Percentiles rank a stretch among this genome's conserved stretches.
These are phyloP conservation scores for Diaporthe aspalathi DNA, from an alignment of 2,329 filamentous ascomycete species.

Conservation along the genomic window DNA sequence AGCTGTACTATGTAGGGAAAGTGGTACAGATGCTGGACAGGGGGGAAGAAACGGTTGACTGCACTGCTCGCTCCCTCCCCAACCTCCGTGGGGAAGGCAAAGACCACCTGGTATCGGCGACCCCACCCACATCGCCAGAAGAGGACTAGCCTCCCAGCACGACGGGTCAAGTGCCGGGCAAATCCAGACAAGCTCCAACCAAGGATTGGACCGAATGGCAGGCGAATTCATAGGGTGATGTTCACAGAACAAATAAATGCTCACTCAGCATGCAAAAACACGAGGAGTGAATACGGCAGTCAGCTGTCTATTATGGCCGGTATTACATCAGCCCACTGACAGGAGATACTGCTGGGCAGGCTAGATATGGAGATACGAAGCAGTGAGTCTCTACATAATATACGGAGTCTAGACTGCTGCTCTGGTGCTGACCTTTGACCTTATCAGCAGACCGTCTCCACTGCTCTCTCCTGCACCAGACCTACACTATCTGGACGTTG, in stretches of 20 bases:
- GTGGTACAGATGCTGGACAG: neutral
- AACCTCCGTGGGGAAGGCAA: constrained; percentile 2
- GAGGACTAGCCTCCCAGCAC: neutral
- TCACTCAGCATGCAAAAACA: neutral
- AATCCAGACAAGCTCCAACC: constrained; percentile 24
- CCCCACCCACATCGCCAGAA: neutral
- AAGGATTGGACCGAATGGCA: neutral
- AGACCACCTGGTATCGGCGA: neutral
- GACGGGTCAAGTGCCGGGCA: constrained; percentile 27
- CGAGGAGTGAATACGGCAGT: neutral
- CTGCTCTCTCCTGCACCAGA: neutral
- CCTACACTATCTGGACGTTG: neutral
- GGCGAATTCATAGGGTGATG: neutral
- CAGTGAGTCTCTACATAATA: too few relatives aligned
- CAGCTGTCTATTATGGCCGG: too few relatives aligned
- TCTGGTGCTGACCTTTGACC: neutral
- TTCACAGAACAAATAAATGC: too few relatives aligned
- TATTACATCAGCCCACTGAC: too few relatives aligned
- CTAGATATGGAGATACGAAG: too few relatives aligned
- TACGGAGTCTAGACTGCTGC: too few relatives aligned
- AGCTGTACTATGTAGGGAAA: constrained; percentile 7
- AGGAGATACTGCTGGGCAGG: too few relatives aligned
- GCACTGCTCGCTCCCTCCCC: too few relatives aligned
- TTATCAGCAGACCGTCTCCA: constrained; percentile 18
- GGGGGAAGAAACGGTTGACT: too few relatives aligned